Evolutionary conservation across 495 filamentous ascomycete species (phyloP).

Genomic region (Cercophora scortea): DNA sequence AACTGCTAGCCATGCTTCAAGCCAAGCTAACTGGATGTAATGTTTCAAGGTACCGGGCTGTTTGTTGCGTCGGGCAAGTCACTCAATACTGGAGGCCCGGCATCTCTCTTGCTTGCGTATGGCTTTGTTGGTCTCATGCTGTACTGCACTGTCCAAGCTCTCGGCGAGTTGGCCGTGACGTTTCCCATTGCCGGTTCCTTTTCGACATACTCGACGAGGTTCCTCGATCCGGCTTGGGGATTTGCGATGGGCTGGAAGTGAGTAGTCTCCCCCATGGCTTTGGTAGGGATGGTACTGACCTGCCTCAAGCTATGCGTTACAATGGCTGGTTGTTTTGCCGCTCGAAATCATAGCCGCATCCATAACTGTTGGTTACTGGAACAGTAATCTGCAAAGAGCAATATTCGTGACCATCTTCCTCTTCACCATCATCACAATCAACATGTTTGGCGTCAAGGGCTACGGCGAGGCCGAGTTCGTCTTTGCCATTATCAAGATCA

Average conservation of each 20-base stretch:
- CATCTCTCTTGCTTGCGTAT: slow-evolving; percentile 76
- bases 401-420: slow-evolving; percentile 86
- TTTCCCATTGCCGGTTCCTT: slow-evolving; percentile 93
- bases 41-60: slow-evolving; percentile 64
- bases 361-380: slow-evolving; percentile 85
- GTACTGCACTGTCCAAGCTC: slow-evolving; percentile 83
- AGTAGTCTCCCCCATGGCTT: slow-evolving; percentile 17
- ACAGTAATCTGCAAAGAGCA: slow-evolving; percentile 54
- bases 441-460: slow-evolving; percentile 77
- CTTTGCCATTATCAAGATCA: slow-evolving; percentile 79
- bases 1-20: too few relatives aligned
- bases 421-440: slow-evolving; percentile 64
- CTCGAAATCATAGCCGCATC: slow-evolving; percentile 88
- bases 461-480: slow-evolving; percentile 91
- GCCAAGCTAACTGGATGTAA: too few relatives aligned
- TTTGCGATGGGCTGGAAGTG: slow-evolving; percentile 98
- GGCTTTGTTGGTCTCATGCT: slow-evolving; percentile 79
- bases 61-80: slow-evolving; percentile 84
- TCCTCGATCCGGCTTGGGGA: slow-evolving; percentile 91
- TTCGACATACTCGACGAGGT: slow-evolving; percentile 84
- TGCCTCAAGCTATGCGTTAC: slow-evolving; percentile 64
- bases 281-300: background rate
- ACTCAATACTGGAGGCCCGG: slow-evolving; percentile 73
- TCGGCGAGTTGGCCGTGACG: slow-evolving; percentile 86
- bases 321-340: slow-evolving; percentile 86